A percentile compares a stretch with the other conserved stretches of the same genome.
These are phyloP conservation scores for Pseudocercospora fijiensis DNA, from an alignment of 2,329 filamentous ascomycete genomes.

Conservation along the genomic window DNA sequence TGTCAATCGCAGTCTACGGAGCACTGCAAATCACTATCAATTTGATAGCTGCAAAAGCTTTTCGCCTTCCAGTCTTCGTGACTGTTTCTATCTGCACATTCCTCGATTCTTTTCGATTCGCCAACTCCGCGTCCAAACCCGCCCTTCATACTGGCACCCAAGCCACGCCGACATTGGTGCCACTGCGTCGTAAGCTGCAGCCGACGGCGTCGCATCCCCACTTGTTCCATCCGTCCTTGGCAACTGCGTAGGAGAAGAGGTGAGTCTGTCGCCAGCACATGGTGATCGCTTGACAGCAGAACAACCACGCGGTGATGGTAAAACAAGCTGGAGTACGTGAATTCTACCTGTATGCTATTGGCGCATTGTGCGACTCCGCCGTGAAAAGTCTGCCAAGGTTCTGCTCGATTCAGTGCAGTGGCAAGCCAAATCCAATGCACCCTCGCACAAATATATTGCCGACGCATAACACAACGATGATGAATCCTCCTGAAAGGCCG, in stretches of 20 bases:
- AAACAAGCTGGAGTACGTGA: neutral
- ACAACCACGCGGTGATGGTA: neutral
- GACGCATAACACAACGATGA: neutral
- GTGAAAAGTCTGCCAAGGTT: neutral
- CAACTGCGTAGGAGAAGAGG: neutral
- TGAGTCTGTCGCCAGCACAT: neutral
- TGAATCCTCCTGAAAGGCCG: conserved; percentile 1
- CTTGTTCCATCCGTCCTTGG: neutral
- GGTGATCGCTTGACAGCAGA: neutral
- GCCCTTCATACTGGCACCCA: neutral
- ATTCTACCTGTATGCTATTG: neutral
- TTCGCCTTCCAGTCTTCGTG: conserved; percentile 8
- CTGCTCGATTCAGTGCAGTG: neutral
- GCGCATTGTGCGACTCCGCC: neutral
- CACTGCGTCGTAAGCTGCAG: neutral
- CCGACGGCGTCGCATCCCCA: neutral
- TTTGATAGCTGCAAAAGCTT: conserved; percentile 4
- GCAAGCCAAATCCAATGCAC: neutral
- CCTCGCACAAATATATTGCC: neutral
- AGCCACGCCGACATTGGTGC: neutral
- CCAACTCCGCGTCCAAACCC: neutral
- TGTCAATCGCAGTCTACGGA: conserved; percentile 19
- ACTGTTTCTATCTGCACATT: conserved; percentile 9
- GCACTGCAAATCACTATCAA: conserved; percentile 4
- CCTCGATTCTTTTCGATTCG: conserved; percentile 1